Evolutionary conservation across 2,329 filamentous ascomycete genomes (phyloP), one percentile per base, ranked within the genome.

Genomic region (Aspergillus pseudotamarii): DNA sequence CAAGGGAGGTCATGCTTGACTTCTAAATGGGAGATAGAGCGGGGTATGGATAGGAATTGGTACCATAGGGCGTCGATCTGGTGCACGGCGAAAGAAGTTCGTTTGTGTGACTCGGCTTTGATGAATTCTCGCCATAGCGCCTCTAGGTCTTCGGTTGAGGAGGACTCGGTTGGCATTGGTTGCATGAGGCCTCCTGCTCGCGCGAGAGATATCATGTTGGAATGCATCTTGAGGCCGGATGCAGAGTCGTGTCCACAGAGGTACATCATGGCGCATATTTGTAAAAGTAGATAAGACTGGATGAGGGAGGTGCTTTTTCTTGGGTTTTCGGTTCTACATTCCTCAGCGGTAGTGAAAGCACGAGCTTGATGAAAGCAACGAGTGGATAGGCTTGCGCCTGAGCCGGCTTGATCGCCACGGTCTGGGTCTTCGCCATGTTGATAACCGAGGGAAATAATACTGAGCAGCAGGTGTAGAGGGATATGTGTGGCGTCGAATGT

Each of bases 61-160:
- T 82, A 82, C 77, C 79, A 81, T 2, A 81, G 65, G 0, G 79
- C 73, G 60, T 82, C 80, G 30, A 81, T 73, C 60, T 82, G 79
- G 63, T 82, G 80, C 0, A 79, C 72, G 11, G 80, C 78, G 57
- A 81, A 80, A 9, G 79, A 61, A 0, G 80, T 82, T 21, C 80
- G 76, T 60, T 82, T 82, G 46, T 76, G 74, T 0, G 79, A 79
- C 62, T 82, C 80, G 0, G 72, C 63, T 56, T 66, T 67, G 41
- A 77, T 71, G 46, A 80, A 80, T 43, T 75, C 64, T n/a, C 67
- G 68, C 80, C 80, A 82, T 6, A 82, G 66, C 1, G 76, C 71
- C 1, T 80, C 72, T 1, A 81, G 71, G 60, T 79, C 75, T 56
- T 71, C 56, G 16, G 75, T 71, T 12, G 69, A 45, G 0, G 66